phyloP scores from a whole-genome alignment of 2,329 filamentous ascomycete species.

The Pseudogymnoascus sp. region DNA sequence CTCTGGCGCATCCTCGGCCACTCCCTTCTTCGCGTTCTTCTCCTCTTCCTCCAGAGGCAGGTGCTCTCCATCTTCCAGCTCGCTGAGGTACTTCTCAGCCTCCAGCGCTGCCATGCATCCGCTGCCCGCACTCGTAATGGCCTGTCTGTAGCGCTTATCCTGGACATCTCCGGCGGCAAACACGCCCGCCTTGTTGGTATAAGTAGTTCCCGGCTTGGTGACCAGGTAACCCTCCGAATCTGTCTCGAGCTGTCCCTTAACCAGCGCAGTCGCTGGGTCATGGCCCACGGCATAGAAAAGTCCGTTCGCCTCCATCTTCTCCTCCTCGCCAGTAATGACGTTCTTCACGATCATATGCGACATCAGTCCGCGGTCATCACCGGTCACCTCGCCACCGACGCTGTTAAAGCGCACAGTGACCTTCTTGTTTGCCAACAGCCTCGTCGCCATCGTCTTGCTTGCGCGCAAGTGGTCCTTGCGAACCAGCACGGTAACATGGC shows the following conservation, averaged over 20 bases:
- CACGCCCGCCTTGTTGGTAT: slow-evolving; percentile 82
- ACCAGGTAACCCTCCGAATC: slow-evolving; percentile 87
- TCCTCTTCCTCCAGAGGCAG: slow-evolving; percentile 24
- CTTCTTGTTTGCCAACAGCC: slow-evolving; percentile 77
- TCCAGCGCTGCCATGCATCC: slow-evolving; percentile 94
- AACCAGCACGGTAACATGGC: slow-evolving; percentile 89
- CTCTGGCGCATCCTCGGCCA: slow-evolving; percentile 48
- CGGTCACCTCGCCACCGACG: slow-evolving; percentile 73
- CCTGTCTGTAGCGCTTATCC: slow-evolving; percentile 96
- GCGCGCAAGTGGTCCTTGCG: slow-evolving; percentile 79
- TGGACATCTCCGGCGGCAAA: slow-evolving; percentile 97
- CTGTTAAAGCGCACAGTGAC: slow-evolving; percentile 83
- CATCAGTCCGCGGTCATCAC: slow-evolving; percentile 81
- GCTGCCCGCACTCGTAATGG: slow-evolving; percentile 89
- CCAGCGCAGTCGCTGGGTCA: slow-evolving; percentile 82
- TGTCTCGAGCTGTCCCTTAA: slow-evolving; percentile 83
- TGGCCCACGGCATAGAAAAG: slow-evolving; percentile 97
- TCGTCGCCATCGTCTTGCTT: slow-evolving; percentile 83
- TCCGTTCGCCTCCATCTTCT: slow-evolving; percentile 83
- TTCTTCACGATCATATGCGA: slow-evolving; percentile 78
- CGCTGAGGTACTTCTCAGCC: slow-evolving; percentile 85
- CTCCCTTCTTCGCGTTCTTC: slow-evolving; percentile 34
- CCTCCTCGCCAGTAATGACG: slow-evolving; percentile 63
- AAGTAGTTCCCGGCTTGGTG: slow-evolving; percentile 79
- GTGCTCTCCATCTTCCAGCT: slow-evolving; percentile 35